Conservation (phyloP, 345 rosid genomes). For the Gossypioides kirkii region DNA sequence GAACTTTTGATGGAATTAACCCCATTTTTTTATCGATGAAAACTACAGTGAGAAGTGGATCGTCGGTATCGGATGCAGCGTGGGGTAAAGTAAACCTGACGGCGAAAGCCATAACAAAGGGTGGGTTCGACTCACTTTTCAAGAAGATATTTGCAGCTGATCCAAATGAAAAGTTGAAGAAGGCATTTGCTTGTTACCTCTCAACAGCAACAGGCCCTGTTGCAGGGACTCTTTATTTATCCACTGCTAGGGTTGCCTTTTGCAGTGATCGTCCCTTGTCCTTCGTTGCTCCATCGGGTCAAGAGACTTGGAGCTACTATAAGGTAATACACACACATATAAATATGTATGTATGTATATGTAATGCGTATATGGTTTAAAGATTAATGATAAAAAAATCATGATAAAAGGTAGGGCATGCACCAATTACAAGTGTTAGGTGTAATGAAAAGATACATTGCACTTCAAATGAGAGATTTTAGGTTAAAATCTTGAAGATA, state of each 20-base stretch:
- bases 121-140: slow-evolving; percentile 84
- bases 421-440: too few species aligned
- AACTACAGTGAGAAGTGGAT: slow-evolving; percentile 59
- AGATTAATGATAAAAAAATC: too few species aligned
- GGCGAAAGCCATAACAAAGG: slow-evolving; percentile 71
- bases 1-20: not conserved
- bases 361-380: too few species aligned
- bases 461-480: too few species aligned
- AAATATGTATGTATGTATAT: too few species aligned
- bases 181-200: slow-evolving; percentile 74
- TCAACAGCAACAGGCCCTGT: slow-evolving; percentile 88
- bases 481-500: too few species aligned
- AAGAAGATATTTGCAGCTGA: slow-evolving; percentile 54
- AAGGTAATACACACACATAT: slow-evolving; percentile 43
- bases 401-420: too few species aligned
- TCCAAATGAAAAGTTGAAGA: slow-evolving; percentile 64
- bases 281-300: slow-evolving; percentile 76
- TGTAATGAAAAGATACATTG: too few species aligned
- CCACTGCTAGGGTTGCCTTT: slow-evolving; percentile 58
- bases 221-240: slow-evolving; percentile 76
- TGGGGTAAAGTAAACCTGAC: slow-evolving; percentile 88
- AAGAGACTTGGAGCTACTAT: slow-evolving; percentile 83
- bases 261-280: slow-evolving; percentile 83
- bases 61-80: slow-evolving; percentile 68
- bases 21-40: not conserved